Evolutionary conservation across 345 rosid genomes (phyloP), one percentile per base, ranked within the genome.

Genomic region (Citrus glauca): DNA sequence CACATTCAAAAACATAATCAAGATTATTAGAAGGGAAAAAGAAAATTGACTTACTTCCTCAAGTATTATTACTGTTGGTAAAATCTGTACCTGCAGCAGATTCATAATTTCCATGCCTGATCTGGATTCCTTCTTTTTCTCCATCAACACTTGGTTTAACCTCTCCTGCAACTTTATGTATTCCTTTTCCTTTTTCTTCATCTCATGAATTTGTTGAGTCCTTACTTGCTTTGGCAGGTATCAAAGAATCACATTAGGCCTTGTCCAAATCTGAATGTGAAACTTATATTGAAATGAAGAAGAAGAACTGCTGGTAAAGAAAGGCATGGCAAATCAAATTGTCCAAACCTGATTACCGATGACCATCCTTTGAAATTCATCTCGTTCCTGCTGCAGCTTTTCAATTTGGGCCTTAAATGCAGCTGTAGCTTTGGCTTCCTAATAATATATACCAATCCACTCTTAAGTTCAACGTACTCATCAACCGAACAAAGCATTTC

Each of bases 81-180:
- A 11, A 73, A 69, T 9, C 73, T 74, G 72, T 82, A 94, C 98
- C 98, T 96, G 98, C 83, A 96, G 92, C 81, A 96, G 83, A 87
- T 94, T 96, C 98, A 96, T 96, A 75, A 96, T 94, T 82, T 96
- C 98, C 98, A 96, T 96, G 80, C 99, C 98, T 28, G 99, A 94
- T 83, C 85, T 90, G 4, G 98, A 88, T 91, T 96, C 99, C 87
- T 94, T 96, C 91, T 92, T 96, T 82, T 96, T 96, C 89, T 96
- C 99, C 97, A 92, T 94, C 86, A 96, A 83, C 45, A 96, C 99
- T 89, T 94, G 99, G 77, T 94, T 96, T 82, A 92, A 84, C 87
- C 86, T 92, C 91, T 96, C 99, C 98, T 96, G 98, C 86, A 96
- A 82, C 88, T 96, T 96, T 76, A 96, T 88, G 81, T 94, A 96